These are phyloP conservation scores for Candida tunisiensis DNA, from an alignment of 1,139 yeast species.

Conservation along the genomic window DNA sequence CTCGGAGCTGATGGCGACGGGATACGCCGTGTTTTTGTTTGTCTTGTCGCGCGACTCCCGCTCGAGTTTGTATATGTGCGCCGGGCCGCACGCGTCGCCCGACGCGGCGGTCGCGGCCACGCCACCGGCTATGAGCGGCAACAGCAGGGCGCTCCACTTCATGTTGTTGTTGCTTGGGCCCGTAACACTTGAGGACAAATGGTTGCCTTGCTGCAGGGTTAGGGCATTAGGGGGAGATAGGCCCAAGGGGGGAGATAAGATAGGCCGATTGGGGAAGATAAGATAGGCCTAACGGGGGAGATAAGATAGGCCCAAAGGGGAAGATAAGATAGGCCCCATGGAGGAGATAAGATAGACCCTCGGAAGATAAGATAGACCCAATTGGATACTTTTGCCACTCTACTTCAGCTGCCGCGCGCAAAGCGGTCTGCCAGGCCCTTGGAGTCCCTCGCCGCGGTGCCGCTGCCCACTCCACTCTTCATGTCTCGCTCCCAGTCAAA, in stretches of 20 bases:
- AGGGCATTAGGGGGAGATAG: neutral
- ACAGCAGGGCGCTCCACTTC: neutral
- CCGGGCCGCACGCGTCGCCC: neutral
- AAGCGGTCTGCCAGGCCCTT: no score
- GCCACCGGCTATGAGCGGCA: neutral
- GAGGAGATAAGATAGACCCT: neutral
- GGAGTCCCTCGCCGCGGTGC: no score
- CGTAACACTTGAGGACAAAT: no score
- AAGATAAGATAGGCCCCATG: neutral
- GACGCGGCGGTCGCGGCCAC: neutral
- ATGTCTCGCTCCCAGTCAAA: no score
- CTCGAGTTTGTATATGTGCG: neutral
- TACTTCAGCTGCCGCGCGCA: no score
- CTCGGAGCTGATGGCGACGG: neutral
- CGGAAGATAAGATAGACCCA: neutral
- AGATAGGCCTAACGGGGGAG: neutral
- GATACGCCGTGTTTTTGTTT: neutral
- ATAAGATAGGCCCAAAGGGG: neutral
- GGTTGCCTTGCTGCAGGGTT: no score
- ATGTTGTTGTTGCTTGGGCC: no score
- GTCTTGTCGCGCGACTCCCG: neutral
- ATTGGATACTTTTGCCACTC: no score
- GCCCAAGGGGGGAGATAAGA: neutral
- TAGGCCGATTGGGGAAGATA: neutral
- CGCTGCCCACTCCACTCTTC: no score